These are phyloP conservation scores for Trichoderma koningiopsis DNA, from an alignment of 2,329 filamentous ascomycete species.

Conservation along the genomic window DNA sequence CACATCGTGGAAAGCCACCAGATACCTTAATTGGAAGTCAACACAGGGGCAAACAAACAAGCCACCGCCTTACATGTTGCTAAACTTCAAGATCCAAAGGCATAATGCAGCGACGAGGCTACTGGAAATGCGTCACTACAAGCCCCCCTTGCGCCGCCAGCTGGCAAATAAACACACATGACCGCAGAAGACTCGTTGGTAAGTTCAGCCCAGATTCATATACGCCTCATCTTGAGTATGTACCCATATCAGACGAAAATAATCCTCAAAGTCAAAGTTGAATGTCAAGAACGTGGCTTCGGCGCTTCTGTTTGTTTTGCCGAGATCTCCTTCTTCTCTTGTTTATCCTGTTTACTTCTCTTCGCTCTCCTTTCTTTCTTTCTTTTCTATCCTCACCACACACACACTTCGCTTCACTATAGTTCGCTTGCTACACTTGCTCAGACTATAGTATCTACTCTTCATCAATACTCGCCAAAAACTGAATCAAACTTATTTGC, in stretches of 20 bases:
- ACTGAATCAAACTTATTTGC: no score
- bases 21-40: background rate
- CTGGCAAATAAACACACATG: background rate
- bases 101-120: background rate
- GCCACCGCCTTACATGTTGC: background rate
- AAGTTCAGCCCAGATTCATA: background rate
- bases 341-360: background rate
- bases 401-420: background rate
- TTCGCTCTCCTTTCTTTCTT: background rate
- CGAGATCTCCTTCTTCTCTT: background rate
- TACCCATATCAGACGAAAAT: background rate
- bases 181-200: background rate
- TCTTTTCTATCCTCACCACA: background rate
- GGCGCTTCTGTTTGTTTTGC: background rate
- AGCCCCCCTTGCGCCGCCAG: background rate
- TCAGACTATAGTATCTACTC: no score
- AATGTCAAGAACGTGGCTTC: background rate
- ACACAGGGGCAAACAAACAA: background rate
- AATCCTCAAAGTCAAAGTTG: background rate
- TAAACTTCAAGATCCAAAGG: background rate
- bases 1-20: background rate
- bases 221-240: background rate
- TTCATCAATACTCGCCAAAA: no score
- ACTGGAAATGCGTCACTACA: background rate
- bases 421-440: background rate